Percentiles rank a stretch among this genome's conserved stretches.
phyloP scores from a whole-genome alignment of 2,329 filamentous ascomycete genomes.

The Coniochaeta hoffmannii region DNA sequence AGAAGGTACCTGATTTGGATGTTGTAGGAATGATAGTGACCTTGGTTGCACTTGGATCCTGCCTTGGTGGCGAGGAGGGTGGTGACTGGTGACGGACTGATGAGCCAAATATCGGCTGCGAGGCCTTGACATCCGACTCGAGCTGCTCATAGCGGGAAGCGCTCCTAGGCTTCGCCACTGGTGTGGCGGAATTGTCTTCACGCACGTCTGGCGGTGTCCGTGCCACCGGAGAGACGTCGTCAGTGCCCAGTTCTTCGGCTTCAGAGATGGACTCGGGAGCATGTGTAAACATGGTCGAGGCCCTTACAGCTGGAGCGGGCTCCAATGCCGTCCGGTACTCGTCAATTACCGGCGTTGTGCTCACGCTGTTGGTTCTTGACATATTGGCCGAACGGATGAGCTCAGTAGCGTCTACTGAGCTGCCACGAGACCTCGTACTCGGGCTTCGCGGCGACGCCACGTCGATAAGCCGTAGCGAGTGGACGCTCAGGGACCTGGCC shows the following conservation, averaged over 20 bases:
- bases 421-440: slow-evolving; percentile 35
- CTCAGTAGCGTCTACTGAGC: slow-evolving; percentile 37
- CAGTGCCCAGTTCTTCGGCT: slow-evolving; percentile 28
- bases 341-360: slow-evolving; percentile 33
- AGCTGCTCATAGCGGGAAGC: slow-evolving; percentile 7
- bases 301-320: neutral
- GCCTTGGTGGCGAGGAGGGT: slow-evolving; percentile 15
- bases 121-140: slow-evolving; percentile 4
- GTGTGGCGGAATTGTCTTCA: slow-evolving; percentile 1
- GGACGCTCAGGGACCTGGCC: slow-evolving; percentile 40
- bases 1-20: slow-evolving; percentile 21
- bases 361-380: slow-evolving; percentile 31
- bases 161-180: slow-evolving; percentile 7
- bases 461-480: slow-evolving; percentile 51
- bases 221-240: slow-evolving; percentile 6
- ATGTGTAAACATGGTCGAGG: slow-evolving; percentile 8
- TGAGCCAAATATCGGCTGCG: slow-evolving; percentile 16
- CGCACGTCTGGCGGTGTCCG: neutral
- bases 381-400: slow-evolving; percentile 28
- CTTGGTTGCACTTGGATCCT: slow-evolving; percentile 23
- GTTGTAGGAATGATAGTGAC: slow-evolving; percentile 24
- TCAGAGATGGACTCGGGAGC: slow-evolving; percentile 33
- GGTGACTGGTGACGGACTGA: slow-evolving; percentile 10
- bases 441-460: slow-evolving; percentile 46
- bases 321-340: slow-evolving; percentile 20